Base-by-base conservation (phyloP, 345 rosid genomes). In the Salix arbutifolia region DNA sequence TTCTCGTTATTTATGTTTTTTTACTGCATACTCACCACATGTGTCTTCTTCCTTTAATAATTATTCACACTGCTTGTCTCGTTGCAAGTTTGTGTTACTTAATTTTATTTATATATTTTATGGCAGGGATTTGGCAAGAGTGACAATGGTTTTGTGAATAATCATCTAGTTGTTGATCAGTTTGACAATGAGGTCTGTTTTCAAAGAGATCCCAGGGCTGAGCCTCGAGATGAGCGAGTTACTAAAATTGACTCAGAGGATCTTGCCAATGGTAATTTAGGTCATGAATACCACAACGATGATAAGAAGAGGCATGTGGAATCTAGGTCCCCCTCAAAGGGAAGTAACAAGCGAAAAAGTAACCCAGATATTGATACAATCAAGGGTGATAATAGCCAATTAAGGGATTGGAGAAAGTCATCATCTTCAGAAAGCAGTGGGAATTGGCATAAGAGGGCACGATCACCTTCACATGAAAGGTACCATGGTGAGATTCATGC, bases 241-340 rank as follows among this genome's bases (percentile, higher is more conserved):
- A 64, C 81, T 42, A 64, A 58, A 72, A 56, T 62, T 76, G 72
- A 40, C 26, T n/a, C 56, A 46, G 82, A 81, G 6, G 72, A 40
- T 67, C 69, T 74, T 80, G 70, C 52, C 30, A 88, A 89, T 76
- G 89, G 91, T 40, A 77, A 78, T 84, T n/a, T 82, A 3, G 75
- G 70, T 67, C 35, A 35, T 73, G 82, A 74, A 53, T 40, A 77
- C 74, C 18, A 58, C 26, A 78, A 17, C 48, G 84, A 79, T 74
- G 84, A 75, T 71, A 78, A 83, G 78, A 76, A 37, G 23, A 37
- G 25, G 56, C 50, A 0, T 10, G 61, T 70, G 71, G 85, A 78
- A 38, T 60, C 80, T 71, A 38, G 74, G 71, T 78, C 81, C 6
- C 83, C 82, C 50, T 78, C 80, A 6, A 75, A 75, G 80, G 82